phyloP scores from a whole-genome alignment of 139 green algal species.

The Gonium pectorale region DNA sequence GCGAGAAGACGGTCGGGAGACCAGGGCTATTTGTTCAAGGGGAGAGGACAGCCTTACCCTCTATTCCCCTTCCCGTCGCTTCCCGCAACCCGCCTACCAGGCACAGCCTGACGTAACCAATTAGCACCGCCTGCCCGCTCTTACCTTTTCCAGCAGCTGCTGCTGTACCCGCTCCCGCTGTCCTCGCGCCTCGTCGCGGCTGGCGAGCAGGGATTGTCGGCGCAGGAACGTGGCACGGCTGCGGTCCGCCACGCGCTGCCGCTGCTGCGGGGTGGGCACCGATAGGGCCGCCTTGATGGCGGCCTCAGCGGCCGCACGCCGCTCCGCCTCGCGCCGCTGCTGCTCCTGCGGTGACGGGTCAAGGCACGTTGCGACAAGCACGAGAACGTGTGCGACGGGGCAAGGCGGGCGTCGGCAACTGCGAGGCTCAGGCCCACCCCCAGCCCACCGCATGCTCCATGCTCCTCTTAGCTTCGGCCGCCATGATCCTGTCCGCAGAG shows the following conservation, averaged over 20 bases:
- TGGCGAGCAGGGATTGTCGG: slow-evolving; percentile 26
- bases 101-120: not conserved
- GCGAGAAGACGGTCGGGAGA: no score
- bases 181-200: not conserved
- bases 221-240: slow-evolving; percentile 32
- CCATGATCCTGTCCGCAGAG: no score
- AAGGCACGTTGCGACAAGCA: no score
- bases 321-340: slow-evolving; percentile 30
- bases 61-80: not conserved
- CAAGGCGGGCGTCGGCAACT: no score
- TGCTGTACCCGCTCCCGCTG: slow-evolving; percentile 35
- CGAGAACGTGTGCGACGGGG: no score
- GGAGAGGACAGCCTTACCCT: no score
- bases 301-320: slow-evolving; percentile 18
- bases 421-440: no score
- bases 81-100: not conserved
- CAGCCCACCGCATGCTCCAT: no score
- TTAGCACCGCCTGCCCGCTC: not conserved
- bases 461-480: no score
- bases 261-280: slow-evolving; percentile 33
- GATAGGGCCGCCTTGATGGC: slow-evolving; percentile 10
- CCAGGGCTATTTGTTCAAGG: no score
- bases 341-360: slow-evolving; percentile 35
- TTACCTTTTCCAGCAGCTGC: slow-evolving; percentile 49
- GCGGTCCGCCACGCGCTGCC: slow-evolving; percentile 27